A percentile compares a stretch with the other conserved stretches of the same genome.
Evolutionary conservation across 148 eudicot species (phyloP).

Genomic region (Camellia lanceoleosa): DNA sequence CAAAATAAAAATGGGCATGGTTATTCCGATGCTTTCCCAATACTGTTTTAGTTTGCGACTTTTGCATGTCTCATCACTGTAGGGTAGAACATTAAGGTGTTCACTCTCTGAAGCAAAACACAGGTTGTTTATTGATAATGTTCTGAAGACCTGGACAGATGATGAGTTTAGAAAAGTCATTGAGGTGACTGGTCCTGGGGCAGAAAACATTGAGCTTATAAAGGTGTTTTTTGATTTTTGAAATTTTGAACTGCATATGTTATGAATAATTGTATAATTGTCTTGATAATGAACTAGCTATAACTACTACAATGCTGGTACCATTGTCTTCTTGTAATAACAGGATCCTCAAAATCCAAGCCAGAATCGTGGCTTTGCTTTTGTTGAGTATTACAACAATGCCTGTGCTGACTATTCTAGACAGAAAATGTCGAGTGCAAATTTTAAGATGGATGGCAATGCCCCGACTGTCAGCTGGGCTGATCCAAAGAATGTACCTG

Average conservation of each 20-base stretch:
- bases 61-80: constrained; percentile 15
- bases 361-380: constrained; percentile 97
- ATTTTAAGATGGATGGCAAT: constrained; percentile 81
- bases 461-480: constrained; percentile 96
- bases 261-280: not conserved
- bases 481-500: constrained; percentile 89
- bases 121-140: constrained; percentile 84
- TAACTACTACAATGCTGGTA: not conserved
- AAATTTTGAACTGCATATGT: not conserved
- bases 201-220: constrained; percentile 81
- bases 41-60: constrained; percentile 6
- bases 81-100: constrained; percentile 89
- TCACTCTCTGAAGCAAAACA: constrained; percentile 85
- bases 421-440: constrained; percentile 65
- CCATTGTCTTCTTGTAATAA: constrained; percentile 11
- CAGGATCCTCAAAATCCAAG: constrained; percentile 85
- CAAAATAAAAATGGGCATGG: too few species aligned
- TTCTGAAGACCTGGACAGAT: constrained; percentile 88
- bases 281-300: not conserved
- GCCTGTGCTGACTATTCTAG: constrained; percentile 95
- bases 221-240: constrained; percentile 46
- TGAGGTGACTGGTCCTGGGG: constrained; percentile 88
- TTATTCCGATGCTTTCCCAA: not conserved
- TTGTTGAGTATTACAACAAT: constrained; percentile 93
- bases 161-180: constrained; percentile 76